Base-by-base conservation (phyloP, 352 stramenopile species). In the Phytophthora brassicae region DNA sequence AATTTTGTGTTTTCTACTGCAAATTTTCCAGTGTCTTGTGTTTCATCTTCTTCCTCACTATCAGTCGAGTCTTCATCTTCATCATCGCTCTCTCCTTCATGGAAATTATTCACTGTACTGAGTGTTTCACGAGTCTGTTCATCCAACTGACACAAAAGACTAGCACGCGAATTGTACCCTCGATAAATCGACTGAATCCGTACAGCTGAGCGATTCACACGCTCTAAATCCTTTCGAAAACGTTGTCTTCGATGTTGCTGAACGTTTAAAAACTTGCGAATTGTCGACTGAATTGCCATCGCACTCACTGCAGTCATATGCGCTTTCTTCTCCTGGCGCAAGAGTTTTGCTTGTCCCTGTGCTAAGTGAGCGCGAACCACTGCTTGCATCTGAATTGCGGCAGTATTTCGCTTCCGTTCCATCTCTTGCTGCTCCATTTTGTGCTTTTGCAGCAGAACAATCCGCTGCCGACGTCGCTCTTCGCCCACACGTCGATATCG, bases 261-360 rank as follows among this genome's bases (percentile, higher is more conserved):
- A 8, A 60, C 28, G 16, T 66, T 74, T 8, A 89, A 45, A 44
- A 84, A 85, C 24, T 65, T 75, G 24, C 85, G 85, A 17, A 88
- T 88, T 24, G 67, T 82, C 22, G 75, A 89, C 61, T 94, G 85
- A 29, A 94, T 87, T 5, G 73, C 71, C 57, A 88, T 89, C 14
- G 70, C 79, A 5, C 77, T 81, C 23, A 81, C 75, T 0, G 80
- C 75, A 6, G 77, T 73, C 44, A 83, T 49, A n/a, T 90, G 77
- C 0, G 79, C 74, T 4, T 79, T 78, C 12, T 72, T 75, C 52
- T 89, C 77, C 26, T 80, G 60, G 2, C 75, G 55, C 13, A 86
- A 41, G 4, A 44, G 31, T 6, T 56, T 47, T 0, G 59, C 71
- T 45, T 73, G 47, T 3, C 62, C 60, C 22, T 77, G 70, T 2